Evolutionary conservation across 2,329 filamentous ascomycete species (phyloP).

Genomic region (Fusarium oxysporum): DNA sequence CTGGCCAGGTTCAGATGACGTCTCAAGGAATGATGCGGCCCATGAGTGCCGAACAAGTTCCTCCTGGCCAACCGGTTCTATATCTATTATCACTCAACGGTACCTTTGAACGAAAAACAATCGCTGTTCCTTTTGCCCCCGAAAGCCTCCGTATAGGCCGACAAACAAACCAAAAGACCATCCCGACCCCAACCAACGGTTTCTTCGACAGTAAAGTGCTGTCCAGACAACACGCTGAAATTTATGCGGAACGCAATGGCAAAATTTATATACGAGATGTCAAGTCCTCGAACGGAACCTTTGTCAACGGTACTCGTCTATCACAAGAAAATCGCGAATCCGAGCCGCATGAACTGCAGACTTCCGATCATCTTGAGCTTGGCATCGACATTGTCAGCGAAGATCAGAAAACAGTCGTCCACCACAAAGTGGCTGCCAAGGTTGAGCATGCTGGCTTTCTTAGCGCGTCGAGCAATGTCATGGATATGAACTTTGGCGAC

Average conservation of each 20-base stretch:
- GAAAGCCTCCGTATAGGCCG: conserved; percentile 94
- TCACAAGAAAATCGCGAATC: conserved; percentile 97
- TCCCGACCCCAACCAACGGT: conserved; percentile 90
- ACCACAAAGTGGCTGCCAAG: conserved; percentile 97
- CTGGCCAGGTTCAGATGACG: conserved; percentile 52
- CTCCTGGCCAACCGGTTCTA: conserved; percentile 79
- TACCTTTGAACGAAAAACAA: conserved; percentile 97
- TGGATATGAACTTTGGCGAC: conserved; percentile 93
- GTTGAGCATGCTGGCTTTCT: conserved; percentile 94
- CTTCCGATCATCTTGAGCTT: conserved; percentile 90
- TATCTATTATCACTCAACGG: conserved; percentile 92
- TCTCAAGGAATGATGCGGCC: conserved; percentile 71
- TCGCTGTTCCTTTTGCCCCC: conserved; percentile 91
- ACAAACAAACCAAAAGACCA: conserved; percentile 96
- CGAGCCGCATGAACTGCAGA: conserved; percentile 91
- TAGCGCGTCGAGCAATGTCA: conserved; percentile 76
- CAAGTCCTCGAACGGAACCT: conserved; percentile 98
- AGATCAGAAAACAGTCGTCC: conserved; percentile 97
- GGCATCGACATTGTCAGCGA: conserved; percentile 99
- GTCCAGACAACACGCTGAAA: conserved; percentile 94
- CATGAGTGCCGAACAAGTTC: conserved; percentile 66
- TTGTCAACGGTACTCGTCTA: conserved; percentile 91
- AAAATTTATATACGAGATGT: conserved; percentile 97
- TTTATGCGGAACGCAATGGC: conserved; percentile 86
- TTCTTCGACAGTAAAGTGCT: conserved; percentile 99